A percentile compares a stretch with the other conserved stretches of the same genome.
Conservation (phyloP, 2,329 filamentous ascomycete species). For the Epichloe elymi region DNA sequence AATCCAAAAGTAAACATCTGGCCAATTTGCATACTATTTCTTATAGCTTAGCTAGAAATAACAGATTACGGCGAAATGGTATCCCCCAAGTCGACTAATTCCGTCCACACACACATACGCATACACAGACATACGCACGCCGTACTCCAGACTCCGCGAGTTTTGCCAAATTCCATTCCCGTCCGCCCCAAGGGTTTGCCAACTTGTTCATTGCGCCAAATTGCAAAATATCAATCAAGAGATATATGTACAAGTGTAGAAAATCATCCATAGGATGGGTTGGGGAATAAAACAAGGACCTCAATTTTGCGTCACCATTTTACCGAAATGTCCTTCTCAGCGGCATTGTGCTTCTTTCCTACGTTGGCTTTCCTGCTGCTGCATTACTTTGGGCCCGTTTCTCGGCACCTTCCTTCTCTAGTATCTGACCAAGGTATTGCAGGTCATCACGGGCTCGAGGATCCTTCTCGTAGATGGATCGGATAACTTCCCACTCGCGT, state of each 20-base stretch:
- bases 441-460: constrained; percentile 52
- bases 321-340: not conserved
- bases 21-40: no score
- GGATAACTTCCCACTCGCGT: constrained; percentile 63
- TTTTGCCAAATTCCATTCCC: no score
- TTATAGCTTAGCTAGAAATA: no score
- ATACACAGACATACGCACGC: not conserved
- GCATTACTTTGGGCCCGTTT: constrained; percentile 7
- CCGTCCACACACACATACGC: not conserved
- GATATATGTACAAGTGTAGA: no score
- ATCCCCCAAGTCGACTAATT: not conserved
- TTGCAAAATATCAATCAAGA: no score
- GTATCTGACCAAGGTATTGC: constrained; percentile 38
- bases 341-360: not conserved
- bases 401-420: constrained; percentile 34
- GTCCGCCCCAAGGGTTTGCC: no score
- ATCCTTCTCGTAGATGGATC: constrained; percentile 52
- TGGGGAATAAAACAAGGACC: not conserved
- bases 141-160: not conserved
- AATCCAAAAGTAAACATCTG: no score
- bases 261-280: not conserved
- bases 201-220: no score
- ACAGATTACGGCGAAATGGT: not conserved
- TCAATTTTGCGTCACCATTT: not conserved
- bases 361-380: constrained; percentile 2